phyloP scores from a whole-genome alignment of 495 filamentous ascomycete genomes.

The Penicillium coffeae region DNA sequence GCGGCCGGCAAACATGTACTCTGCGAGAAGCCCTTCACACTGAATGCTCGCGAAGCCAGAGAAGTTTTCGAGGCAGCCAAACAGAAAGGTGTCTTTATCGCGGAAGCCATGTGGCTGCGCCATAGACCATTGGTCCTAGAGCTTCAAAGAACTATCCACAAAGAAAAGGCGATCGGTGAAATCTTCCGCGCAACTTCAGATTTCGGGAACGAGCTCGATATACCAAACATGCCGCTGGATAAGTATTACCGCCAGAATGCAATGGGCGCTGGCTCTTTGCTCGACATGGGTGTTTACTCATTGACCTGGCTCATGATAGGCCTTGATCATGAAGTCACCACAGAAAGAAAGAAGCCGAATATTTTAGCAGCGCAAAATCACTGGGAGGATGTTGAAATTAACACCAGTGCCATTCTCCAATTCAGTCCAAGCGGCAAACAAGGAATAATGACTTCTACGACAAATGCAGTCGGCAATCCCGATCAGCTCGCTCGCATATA shows the following conservation, averaged over 20 bases:
- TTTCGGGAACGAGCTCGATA: neutral
- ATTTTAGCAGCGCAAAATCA: neutral
- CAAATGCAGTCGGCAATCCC: too few relatives aligned
- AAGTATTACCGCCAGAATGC: neutral
- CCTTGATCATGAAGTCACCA: neutral
- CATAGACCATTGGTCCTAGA: constrained; percentile 71
- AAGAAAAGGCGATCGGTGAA: constrained; percentile 77
- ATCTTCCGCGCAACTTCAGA: constrained; percentile 78
- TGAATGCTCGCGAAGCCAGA: constrained; percentile 29
- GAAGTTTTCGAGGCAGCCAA: constrained; percentile 11
- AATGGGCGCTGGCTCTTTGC: neutral
- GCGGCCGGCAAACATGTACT: constrained; percentile 35
- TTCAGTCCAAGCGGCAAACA: too few relatives aligned
- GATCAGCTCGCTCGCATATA: too few relatives aligned
- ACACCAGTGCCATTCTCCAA: too few relatives aligned
- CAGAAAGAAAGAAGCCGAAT: neutral
- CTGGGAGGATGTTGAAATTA: neutral
- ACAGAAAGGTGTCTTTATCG: neutral
- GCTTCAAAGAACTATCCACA: constrained; percentile 89
- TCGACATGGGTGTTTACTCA: neutral
- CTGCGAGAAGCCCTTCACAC: constrained; percentile 38
- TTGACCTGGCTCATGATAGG: neutral
- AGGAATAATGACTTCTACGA: too few relatives aligned
- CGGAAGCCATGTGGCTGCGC: constrained; percentile 36
- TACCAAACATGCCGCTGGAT: neutral